These are phyloP conservation scores for Zygotorulaspora sp. DNA, from an alignment of 805 yeast genomes.

Conservation along the genomic window DNA sequence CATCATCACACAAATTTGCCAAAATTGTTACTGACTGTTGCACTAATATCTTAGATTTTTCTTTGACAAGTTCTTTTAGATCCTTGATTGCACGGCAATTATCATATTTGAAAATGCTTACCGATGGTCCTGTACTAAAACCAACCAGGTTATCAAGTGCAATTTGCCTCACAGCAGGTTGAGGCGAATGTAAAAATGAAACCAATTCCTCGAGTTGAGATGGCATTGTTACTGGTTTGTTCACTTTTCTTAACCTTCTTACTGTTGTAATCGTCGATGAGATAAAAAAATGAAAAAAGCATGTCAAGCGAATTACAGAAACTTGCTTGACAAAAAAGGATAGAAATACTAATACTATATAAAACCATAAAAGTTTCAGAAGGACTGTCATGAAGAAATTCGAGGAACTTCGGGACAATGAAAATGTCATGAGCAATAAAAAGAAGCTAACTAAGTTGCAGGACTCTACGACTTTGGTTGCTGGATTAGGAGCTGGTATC, in stretches of 20 bases:
- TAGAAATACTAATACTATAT: neutral
- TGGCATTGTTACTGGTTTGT: constrained; percentile 37
- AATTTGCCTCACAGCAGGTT: constrained; percentile 71
- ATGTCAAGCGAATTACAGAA: constrained; percentile 4
- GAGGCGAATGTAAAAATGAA: constrained; percentile 74
- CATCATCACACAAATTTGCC: constrained; percentile 76
- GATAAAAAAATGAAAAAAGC: neutral
- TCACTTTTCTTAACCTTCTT: too few species aligned
- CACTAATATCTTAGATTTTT: constrained; percentile 50
- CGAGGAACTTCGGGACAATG: constrained; percentile 7
- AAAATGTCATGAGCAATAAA: constrained; percentile 24
- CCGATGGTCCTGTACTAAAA: constrained; percentile 66
- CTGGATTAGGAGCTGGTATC: constrained; percentile 54
- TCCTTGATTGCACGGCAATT: constrained; percentile 68
- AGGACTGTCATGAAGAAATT: constrained; percentile 7
- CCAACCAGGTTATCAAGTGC: constrained; percentile 84
- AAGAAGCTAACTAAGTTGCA: constrained; percentile 33
- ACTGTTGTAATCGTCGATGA: constrained; percentile 1
- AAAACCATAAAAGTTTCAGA: neutral
- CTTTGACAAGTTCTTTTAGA: constrained; percentile 55
- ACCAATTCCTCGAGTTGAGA: constrained; percentile 60
- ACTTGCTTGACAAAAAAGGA: neutral
- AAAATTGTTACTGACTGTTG: constrained; percentile 71
- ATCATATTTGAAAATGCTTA: constrained; percentile 62
- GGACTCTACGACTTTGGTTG: constrained; percentile 46